Percentiles rank a stretch among this genome's conserved stretches.
Conservation (phyloP, 305 asterid species). For the Fraxinus dipetala region DNA sequence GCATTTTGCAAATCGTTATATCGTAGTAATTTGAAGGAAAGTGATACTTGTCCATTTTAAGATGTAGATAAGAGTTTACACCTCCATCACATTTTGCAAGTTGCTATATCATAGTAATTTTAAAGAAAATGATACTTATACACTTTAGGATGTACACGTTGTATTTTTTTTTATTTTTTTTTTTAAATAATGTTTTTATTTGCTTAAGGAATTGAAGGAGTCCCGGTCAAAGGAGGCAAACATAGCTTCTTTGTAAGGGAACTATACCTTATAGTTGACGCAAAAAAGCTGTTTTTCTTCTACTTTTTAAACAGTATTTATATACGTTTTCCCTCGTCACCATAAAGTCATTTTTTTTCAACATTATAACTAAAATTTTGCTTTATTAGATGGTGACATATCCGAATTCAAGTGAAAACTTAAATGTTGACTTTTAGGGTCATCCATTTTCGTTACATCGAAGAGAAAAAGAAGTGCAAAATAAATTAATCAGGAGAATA, state of each 20-base stretch:
- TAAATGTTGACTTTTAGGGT: not conserved
- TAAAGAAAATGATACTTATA: too few relatives aligned
- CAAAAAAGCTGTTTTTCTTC: not conserved
- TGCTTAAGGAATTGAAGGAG: not conserved
- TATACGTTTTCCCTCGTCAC: not conserved
- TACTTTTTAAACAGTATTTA: not conserved
- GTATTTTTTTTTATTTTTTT: too few relatives aligned
- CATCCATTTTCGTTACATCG: not conserved
- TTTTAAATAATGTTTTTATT: not conserved
- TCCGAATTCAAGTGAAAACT: not conserved
- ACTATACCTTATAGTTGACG: not conserved
- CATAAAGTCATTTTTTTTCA: not conserved
- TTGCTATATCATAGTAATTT: too few relatives aligned
- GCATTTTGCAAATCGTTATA: not conserved
- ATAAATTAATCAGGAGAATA: not conserved
- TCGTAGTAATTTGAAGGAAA: not conserved
- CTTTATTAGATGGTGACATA: not conserved
- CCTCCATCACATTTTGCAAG: not conserved
- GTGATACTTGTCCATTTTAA: too few relatives aligned
- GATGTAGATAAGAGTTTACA: too few relatives aligned
- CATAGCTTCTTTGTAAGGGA: not conserved
- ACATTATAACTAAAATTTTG: not conserved
- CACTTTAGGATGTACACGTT: too few relatives aligned
- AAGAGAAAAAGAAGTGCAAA: not conserved
- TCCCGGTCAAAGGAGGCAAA: not conserved